Conservation (phyloP, 768 basidiomycete genomes). For the Leucogyrophana mollusca region DNA sequence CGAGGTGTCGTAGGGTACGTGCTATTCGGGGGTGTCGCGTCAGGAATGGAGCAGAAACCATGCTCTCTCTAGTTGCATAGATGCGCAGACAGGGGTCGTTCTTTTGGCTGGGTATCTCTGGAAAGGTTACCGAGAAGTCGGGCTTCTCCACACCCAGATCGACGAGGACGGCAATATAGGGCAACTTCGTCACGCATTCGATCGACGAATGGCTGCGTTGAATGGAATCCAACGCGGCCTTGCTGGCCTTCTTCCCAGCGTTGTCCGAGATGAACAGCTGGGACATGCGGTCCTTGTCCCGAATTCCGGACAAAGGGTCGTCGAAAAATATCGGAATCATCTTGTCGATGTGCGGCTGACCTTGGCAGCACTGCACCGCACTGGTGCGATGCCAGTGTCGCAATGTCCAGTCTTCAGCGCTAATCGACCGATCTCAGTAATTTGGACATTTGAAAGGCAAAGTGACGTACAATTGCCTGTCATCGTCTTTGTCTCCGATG, state of each 20-base stretch:
- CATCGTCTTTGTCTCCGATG: too few relatives aligned
- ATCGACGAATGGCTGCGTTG: neutral
- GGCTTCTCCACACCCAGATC: neutral
- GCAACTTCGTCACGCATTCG: neutral
- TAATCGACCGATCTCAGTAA: neutral
- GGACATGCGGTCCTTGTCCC: neutral
- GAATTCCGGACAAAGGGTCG: neutral
- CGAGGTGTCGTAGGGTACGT: too few relatives aligned
- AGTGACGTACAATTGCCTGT: too few relatives aligned
- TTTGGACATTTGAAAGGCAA: neutral
- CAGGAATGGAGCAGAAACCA: neutral
- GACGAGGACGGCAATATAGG: constrained; percentile 1
- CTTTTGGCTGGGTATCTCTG: neutral
- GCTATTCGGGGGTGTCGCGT: too few relatives aligned
- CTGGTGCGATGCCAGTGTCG: constrained; percentile 15
- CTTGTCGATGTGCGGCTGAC: constrained; percentile 12
- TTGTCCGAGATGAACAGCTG: constrained; percentile 20
- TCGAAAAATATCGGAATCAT: constrained; percentile 14
- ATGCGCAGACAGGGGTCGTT: neutral
- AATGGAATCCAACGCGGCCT: neutral
- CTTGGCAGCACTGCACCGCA: constrained; percentile 14
- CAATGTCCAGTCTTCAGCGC: constrained; percentile 1
- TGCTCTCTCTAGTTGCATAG: neutral
- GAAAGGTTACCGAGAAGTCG: neutral
- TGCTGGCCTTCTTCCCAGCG: neutral